These are phyloP conservation scores for Hericium rajendrae DNA, from an alignment of 768 basidiomycete species.

Conservation along the genomic window DNA sequence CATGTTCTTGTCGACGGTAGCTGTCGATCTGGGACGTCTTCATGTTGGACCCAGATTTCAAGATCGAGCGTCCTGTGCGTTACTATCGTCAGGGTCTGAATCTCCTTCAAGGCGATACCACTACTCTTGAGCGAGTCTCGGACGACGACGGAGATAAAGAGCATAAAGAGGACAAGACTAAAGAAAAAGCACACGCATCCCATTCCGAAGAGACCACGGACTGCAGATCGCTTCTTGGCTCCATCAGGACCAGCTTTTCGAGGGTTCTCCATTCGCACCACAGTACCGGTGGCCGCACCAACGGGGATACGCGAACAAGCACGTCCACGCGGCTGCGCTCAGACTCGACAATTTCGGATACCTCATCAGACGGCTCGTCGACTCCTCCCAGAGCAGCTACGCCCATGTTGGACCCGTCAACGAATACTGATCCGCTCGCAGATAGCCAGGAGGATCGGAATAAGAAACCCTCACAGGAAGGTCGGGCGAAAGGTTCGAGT, in stretches of 20 bases:
- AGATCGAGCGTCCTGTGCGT: constrained; percentile 82
- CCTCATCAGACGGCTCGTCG: constrained; percentile 10
- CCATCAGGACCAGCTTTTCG: constrained; percentile 39
- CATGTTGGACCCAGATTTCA: constrained; percentile 80
- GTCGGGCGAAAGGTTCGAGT: constrained; percentile 33
- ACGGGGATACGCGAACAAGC: neutral
- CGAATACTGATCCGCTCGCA: constrained; percentile 51
- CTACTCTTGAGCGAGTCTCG: constrained; percentile 18
- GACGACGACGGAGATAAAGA: constrained; percentile 5
- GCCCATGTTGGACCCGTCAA: constrained; percentile 75
- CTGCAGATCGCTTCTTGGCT: constrained; percentile 33
- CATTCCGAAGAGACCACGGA: constrained; percentile 1
- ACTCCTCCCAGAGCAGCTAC: constrained; percentile 28
- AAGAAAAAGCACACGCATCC: constrained; percentile 1
- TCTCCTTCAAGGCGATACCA: constrained; percentile 37
- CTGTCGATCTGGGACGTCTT: constrained; percentile 91
- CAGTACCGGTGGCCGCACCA: constrained; percentile 1
- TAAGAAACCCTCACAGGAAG: constrained; percentile 21
- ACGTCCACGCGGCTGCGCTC: constrained; percentile 6
- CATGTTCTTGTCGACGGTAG: constrained; percentile 25
- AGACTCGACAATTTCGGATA: constrained; percentile 1
- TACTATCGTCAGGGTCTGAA: constrained; percentile 82
- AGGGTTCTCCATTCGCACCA: constrained; percentile 29
- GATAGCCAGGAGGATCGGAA: constrained; percentile 15
- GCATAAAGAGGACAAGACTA: neutral